These are phyloP conservation scores for Cryptosporidium felis DNA, from an alignment of 169 alveolate species.

Conservation along the genomic window DNA sequence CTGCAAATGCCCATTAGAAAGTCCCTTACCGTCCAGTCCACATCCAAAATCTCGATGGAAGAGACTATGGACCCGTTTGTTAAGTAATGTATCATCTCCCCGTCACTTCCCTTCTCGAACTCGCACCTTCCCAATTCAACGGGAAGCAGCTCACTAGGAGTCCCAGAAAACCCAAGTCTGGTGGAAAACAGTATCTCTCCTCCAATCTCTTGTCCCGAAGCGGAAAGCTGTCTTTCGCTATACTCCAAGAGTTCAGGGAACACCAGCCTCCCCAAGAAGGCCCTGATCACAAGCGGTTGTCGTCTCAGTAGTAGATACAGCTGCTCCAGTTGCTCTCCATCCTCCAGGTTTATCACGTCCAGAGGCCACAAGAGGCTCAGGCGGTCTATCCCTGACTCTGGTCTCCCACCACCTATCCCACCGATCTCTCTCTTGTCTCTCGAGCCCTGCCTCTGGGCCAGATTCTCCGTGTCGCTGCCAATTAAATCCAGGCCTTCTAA, in stretches of 20 bases:
- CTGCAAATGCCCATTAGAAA: conserved; percentile 32
- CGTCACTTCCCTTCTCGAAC: conserved; percentile 87
- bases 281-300: conserved; percentile 82
- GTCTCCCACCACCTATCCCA: too few species aligned
- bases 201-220: conserved; percentile 89
- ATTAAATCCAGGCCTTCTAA: too few species aligned
- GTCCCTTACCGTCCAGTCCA: conserved; percentile 67
- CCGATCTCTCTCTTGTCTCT: too few species aligned
- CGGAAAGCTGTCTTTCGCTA: conserved; percentile 84
- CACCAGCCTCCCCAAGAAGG: conserved; percentile 80
- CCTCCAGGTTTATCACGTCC: conserved; percentile 83
- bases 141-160: conserved; percentile 91
- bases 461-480: too few species aligned
- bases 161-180: conserved; percentile 92
- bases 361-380: conserved; percentile 75
- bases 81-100: conserved; percentile 81
- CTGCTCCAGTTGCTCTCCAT: conserved; percentile 80
- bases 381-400: not conserved
- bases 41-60: conserved; percentile 34
- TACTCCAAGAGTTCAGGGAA: conserved; percentile 86
- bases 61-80: conserved; percentile 79
- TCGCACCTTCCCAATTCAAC: conserved; percentile 85
- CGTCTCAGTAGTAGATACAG: conserved; percentile 75
- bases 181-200: conserved; percentile 84
- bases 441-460: too few species aligned